These are phyloP conservation scores for Fusarium devonianum DNA, from an alignment of 2,329 filamentous ascomycete genomes.

Conservation along the genomic window DNA sequence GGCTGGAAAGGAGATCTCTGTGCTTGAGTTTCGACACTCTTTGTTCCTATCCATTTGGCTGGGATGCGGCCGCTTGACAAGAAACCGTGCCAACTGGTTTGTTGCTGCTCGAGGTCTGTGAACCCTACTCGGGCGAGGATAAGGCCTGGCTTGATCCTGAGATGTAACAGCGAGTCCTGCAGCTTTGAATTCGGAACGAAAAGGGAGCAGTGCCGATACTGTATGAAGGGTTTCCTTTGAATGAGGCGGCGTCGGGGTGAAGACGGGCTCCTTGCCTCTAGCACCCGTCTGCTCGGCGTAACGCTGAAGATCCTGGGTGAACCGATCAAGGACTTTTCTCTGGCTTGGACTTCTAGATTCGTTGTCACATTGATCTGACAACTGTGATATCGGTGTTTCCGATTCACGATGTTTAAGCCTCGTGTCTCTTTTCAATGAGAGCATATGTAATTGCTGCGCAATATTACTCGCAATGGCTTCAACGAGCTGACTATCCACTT, in stretches of 20 bases:
- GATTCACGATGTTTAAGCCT: background rate
- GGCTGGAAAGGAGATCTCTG: constrained; percentile 45
- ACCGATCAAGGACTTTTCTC: constrained; percentile 50
- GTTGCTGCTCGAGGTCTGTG: constrained; percentile 15
- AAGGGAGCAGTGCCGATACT: constrained; percentile 61
- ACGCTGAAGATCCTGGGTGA: constrained; percentile 42
- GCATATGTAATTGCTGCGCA: constrained; percentile 54
- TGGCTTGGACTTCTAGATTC: constrained; percentile 54
- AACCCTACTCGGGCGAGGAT: constrained; percentile 9
- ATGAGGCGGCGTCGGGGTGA: constrained; percentile 50
- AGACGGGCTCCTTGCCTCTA: constrained; percentile 48
- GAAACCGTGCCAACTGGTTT: constrained; percentile 1
- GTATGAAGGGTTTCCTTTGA: constrained; percentile 58
- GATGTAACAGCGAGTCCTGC: constrained; percentile 66
- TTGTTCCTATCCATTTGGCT: constrained; percentile 44
- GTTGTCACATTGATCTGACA: constrained; percentile 11
- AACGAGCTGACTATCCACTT: constrained; percentile 51
- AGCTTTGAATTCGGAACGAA: constrained; percentile 59
- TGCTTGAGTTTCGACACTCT: constrained; percentile 38
- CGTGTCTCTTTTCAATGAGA: constrained; percentile 40
- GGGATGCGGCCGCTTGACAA: constrained; percentile 11
- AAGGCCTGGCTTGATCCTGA: constrained; percentile 49
- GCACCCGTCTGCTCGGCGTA: constrained; percentile 47
- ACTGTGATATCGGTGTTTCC: background rate
- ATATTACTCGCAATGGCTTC: constrained; percentile 56